Percentiles rank a stretch among this genome's conserved stretches.
Conservation (phyloP, 371 early-diverging fungal genomes). For the Zychaea mexicana region DNA sequence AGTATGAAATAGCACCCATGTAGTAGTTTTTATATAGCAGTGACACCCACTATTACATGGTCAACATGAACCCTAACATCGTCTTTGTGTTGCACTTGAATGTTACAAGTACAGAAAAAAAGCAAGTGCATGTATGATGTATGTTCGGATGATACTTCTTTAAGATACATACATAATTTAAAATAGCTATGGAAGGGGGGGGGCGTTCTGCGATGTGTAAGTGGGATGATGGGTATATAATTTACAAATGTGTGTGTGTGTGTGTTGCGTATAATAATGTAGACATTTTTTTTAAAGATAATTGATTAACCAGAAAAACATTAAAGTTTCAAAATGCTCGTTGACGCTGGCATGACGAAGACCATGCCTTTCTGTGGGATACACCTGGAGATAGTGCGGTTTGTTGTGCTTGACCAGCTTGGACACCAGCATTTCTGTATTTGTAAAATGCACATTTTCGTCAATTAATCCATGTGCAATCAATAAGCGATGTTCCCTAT, state of each 20-base stretch:
- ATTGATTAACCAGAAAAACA: slow-evolving; percentile 73
- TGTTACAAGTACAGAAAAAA: no score
- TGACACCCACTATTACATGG: no score
- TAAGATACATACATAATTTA: no score
- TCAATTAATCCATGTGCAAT: slow-evolving; percentile 81
- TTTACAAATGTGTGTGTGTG: neutral
- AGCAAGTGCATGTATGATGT: no score
- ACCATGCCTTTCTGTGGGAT: slow-evolving; percentile 80
- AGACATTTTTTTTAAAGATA: slow-evolving; percentile 38
- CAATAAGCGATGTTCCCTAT: slow-evolving; percentile 66
- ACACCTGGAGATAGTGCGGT: slow-evolving; percentile 68
- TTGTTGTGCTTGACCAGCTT: slow-evolving; percentile 59
- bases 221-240: neutral
- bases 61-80: no score
- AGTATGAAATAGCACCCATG: no score
- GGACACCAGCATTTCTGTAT: slow-evolving; percentile 64
- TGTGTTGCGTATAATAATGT: neutral
- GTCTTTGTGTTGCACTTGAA: no score
- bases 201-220: neutral
- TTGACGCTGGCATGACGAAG: slow-evolving; percentile 67
- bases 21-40: no score
- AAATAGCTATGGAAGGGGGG: no score
- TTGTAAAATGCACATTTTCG: slow-evolving; percentile 82
- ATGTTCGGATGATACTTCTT: no score
- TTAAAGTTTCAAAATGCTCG: slow-evolving; percentile 82